Evolutionary conservation across 2,329 filamentous ascomycete genomes (phyloP), one percentile per base, ranked within the genome.

Genomic region (Beauveria rudraprayagi): DNA sequence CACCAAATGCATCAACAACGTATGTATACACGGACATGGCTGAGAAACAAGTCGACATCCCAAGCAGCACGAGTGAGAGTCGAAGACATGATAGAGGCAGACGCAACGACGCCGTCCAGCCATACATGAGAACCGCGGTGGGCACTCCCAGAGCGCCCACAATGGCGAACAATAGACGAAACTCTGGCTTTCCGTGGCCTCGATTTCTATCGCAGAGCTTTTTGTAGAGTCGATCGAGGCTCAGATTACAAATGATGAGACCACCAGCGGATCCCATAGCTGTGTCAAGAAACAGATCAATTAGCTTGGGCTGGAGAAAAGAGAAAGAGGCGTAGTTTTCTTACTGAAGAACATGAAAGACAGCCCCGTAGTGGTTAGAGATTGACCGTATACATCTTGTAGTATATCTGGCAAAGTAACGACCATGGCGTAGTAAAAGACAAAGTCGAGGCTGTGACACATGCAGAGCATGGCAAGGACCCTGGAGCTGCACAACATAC

Each of bases 221-320:
- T 47, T 81, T 67, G 69, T 84, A 85, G 57, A 85, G 78, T 34
- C 72, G 73, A 69, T 86, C 83, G 2, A 86, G 76, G 17, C 66
- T 66, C 10, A 68, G 62, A 67, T 84, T 83, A 73, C 80, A 80
- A 50, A 82, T 61, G 1, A 78, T 3, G 3, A 83, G 76, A 60
- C 75, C 75, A 53, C 80, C 26, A 5, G 75, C 65, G 0, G 81
- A 80, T 1, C 83, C 82, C 30, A 77, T 54, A 56, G 78, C 82
- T 80, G 9, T 3, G 4, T 34, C 26, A 19, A 11, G 7, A 30
- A 3, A 17, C 0, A 2, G 28, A 28, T 2, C 11, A 14, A 44
- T 51, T 14, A 51, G 48, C 14, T n/a, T 19, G 9, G 24, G 16
- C 26, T 19, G 1, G 1, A 11, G 7, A 9, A 9, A 28, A n/a